phyloP scores from a whole-genome alignment of 805 yeast genomes.

The Cyberlindnera saturnus region DNA sequence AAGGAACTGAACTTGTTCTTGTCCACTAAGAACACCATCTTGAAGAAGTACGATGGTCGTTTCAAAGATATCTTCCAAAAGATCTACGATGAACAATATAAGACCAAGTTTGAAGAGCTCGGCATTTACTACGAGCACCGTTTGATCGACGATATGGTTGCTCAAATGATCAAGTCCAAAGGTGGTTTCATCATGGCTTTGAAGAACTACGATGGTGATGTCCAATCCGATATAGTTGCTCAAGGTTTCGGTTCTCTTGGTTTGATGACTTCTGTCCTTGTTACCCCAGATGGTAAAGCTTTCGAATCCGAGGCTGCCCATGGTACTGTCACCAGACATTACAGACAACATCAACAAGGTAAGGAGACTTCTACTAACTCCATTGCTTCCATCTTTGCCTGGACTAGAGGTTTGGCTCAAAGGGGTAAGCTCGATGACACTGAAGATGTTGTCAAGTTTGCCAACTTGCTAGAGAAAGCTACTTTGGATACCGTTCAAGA shows the following conservation, averaged over 20 bases:
- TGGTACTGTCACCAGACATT: slow-evolving; percentile 97
- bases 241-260: slow-evolving; percentile 98
- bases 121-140: slow-evolving; percentile 97
- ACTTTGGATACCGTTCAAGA: slow-evolving; percentile 78
- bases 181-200: slow-evolving; percentile 95
- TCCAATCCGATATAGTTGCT: slow-evolving; percentile 93
- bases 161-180: slow-evolving; percentile 93
- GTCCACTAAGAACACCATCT: slow-evolving; percentile 91
- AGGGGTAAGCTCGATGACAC: slow-evolving; percentile 87
- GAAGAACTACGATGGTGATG: slow-evolving; percentile 98
- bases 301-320: slow-evolving; percentile 98
- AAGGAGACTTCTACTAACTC: slow-evolving; percentile 96
- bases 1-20: slow-evolving; percentile 76
- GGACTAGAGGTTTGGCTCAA: slow-evolving; percentile 91
- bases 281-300: slow-evolving; percentile 92
- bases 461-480: slow-evolving; percentile 71
- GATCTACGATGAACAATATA: slow-evolving; percentile 66
- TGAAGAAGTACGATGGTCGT: slow-evolving; percentile 90
- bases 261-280: slow-evolving; percentile 90
- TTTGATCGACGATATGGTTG: slow-evolving; percentile 96
- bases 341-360: slow-evolving; percentile 92
- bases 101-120: slow-evolving; percentile 59
- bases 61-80: slow-evolving; percentile 91
- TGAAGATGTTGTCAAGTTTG: slow-evolving; percentile 80
- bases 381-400: slow-evolving; percentile 94